Conservation (phyloP, 768 basidiomycete genomes). For the Cyathus striatus region DNA sequence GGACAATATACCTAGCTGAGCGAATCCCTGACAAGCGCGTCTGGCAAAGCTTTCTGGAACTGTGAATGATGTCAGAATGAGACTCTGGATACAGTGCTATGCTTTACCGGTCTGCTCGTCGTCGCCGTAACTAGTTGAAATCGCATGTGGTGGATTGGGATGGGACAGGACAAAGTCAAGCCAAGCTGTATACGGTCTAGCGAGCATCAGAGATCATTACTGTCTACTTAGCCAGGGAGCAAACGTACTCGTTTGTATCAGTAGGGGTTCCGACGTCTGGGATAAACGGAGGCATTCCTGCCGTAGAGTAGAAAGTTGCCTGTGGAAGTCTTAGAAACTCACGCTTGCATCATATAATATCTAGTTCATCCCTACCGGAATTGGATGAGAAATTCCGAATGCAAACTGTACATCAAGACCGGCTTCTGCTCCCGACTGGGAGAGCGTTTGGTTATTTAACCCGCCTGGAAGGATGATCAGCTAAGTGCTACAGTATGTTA, state of each 20-base stretch:
- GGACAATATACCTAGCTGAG: conserved; percentile 45
- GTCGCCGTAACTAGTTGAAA: conserved; percentile 67
- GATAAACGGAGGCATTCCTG: conserved; percentile 54
- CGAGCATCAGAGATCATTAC: conserved; percentile 4
- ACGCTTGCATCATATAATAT: background rate
- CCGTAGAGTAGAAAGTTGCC: conserved; percentile 55
- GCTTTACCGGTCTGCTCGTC: conserved; percentile 58
- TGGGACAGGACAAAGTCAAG: conserved; percentile 47
- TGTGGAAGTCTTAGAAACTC: conserved; percentile 11
- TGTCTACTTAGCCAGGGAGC: conserved; percentile 5
- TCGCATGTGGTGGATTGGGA: conserved; percentile 43
- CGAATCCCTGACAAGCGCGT: conserved; percentile 52
- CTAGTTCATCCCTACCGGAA: conserved; percentile 25
- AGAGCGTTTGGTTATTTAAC: conserved; percentile 49
- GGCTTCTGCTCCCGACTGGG: conserved; percentile 56
- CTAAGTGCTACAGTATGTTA: background rate
- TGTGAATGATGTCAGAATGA: conserved; percentile 11
- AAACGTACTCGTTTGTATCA: conserved; percentile 31
- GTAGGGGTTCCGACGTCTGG: conserved; percentile 34
- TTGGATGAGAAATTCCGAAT: conserved; percentile 57
- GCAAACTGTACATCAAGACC: conserved; percentile 66
- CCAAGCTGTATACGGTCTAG: conserved; percentile 41
- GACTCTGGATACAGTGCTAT: background rate
- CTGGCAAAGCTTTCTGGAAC: conserved; percentile 51
- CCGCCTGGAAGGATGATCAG: conserved; percentile 38